Conservation (phyloP, 192 early-diverging fungal species). For the Paraglomus brasilianum region DNA sequence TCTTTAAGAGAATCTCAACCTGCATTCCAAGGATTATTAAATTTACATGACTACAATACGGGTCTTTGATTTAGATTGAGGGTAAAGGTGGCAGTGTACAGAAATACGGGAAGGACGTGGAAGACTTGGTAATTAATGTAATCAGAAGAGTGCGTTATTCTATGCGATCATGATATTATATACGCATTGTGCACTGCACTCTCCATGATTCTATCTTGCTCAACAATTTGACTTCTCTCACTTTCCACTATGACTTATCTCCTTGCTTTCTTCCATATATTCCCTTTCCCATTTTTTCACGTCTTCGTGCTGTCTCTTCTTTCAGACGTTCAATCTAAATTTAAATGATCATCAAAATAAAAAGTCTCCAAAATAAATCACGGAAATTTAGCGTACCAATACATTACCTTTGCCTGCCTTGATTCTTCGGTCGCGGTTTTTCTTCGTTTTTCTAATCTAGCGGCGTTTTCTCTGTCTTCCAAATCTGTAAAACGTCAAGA, state of each 20-base stretch:
- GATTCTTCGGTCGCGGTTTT: constrained; percentile 33
- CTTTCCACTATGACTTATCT: background rate
- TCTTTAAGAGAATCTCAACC: no score
- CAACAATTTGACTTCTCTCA: no score
- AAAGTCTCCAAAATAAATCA: background rate
- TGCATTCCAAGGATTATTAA: no score
- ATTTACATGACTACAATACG: no score
- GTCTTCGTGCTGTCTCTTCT: constrained; percentile 35
- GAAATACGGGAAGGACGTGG: no score
- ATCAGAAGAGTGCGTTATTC: no score
- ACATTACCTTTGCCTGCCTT: constrained; percentile 35
- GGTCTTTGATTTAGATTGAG: no score
- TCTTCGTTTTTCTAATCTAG: constrained; percentile 35
- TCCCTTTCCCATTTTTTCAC: constrained; percentile 33
- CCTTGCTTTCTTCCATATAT: constrained; percentile 28
- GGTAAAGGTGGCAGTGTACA: no score
- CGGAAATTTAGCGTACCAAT: background rate
- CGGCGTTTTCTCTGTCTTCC: constrained; percentile 39
- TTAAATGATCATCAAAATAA: background rate
- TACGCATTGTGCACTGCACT: no score
- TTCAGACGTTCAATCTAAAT: constrained; percentile 36
- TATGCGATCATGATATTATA: no score
- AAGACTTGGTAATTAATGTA: no score
- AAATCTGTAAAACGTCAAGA: constrained; percentile 30
- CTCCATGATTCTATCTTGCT: no score